Base-by-base conservation (phyloP, 2,329 filamentous ascomycete species). In the Myotisia sp. region DNA sequence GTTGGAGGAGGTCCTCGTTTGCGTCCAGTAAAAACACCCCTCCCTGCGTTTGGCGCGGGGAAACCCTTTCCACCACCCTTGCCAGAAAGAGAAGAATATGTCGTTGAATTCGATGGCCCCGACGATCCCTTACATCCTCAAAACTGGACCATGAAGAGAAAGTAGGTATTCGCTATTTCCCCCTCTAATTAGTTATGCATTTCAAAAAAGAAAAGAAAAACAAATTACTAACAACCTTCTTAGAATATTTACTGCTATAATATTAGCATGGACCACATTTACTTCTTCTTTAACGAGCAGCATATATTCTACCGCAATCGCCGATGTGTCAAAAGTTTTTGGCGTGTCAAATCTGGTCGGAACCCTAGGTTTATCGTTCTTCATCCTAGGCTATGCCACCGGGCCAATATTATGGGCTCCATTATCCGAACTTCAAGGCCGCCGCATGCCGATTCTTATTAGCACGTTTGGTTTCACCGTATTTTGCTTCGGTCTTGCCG, bases 51-150 rank as follows among this genome's bases (percentile, higher is more conserved):
- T 42, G 71, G 71, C 3, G 68, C 56, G 19, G 68, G 67, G 1
- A 74, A 73, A 44, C 60, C 67, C 4, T 72, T 67, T 47, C 71
- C 71, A 5, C 68, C 68, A 10, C 56, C 54, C 0, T 48, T 74
- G 10, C 69, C 69, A 5, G 64, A 63, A n/a, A 58, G 60, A 40
- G 69, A 74, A 46, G 67, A 71, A 38, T 75, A 74, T 48, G 69
- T 74, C 1, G 70, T 74, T 8, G 70, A 84, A 55, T 93, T 92
- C 50, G 78, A 86, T 45, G 85, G 84, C 0, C 77, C 74, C 1
- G 68, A 85, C 43, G 85, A 93, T 48, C 84, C 84, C 2, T 51
- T 86, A 40, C 84, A 92, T 55, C 79, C 83, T 1, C 80, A 87
- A 59, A 93, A 93, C 53, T 93, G 85, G 85, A 68, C 79, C 0